Base-by-base conservation (phyloP, 2,329 filamentous ascomycete species). In the Sarocladium brachiariae region DNA sequence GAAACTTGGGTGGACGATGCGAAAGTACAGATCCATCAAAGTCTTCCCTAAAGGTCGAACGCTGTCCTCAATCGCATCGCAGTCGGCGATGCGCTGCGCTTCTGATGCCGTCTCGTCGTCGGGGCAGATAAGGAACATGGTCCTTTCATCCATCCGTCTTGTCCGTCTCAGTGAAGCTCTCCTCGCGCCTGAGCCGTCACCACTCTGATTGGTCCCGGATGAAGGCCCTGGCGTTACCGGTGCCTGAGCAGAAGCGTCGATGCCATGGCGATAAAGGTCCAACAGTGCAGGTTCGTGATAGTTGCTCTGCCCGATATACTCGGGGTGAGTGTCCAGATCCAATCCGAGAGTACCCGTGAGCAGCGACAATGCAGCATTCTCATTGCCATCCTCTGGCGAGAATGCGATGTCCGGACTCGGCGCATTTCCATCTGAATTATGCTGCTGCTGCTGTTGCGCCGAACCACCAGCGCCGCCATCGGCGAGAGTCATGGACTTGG, bases 1-100 rank as follows among this genome's bases (percentile, higher is more conserved):
- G 56, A 78, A 81, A 51, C 70, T 74, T 0, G 78, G 78, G 55
- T 82, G 79, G 8, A 82, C 72, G 34, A 80, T 76, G 23, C 77
- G 70, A 61, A 87, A 87, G 67, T 86, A 87, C 18, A 87, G 71
- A 56, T 83, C 80, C 55, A 88, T 74, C 41, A 88, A 66, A 8
- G 76, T 76, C 46, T 75, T 74, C 16, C 84, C 84, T 56, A 86
- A 76, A 3, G 82, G 79, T 21, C 76, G 75, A 4, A 88, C 80
- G 34, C 81, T 70, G 24, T 74, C 72, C 61, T 86, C 82, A 51
- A 87, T 76, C 25, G 75, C 74, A 56, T 74, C 71, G 25, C 43
- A 47, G 43, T 47, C 43, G 25, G 43, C 13, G 69, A 68, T 64
- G 2, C 66, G 61, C 53, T 77, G 73, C 27, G 70, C 65, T 24